Percentiles rank a stretch among this genome's conserved stretches.
phyloP scores from a whole-genome alignment of 1,139 yeast species.

The Candida dubliniensis region DNA sequence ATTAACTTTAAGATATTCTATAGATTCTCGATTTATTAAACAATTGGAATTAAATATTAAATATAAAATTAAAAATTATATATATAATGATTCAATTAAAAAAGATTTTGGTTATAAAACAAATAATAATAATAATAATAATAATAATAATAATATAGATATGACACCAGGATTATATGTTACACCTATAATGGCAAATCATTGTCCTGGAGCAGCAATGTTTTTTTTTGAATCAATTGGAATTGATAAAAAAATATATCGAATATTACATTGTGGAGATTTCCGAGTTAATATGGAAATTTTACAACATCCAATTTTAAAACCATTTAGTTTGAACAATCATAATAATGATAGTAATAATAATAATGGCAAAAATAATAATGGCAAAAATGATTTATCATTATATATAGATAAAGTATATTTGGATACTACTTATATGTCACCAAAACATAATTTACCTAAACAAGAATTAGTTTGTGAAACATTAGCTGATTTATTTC shows the following conservation, averaged over 20 bases:
- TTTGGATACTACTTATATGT: constrained; percentile 85
- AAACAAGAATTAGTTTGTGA: constrained; percentile 68
- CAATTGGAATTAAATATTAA: constrained; percentile 46
- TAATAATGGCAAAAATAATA: no score
- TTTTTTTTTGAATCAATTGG: constrained; percentile 63
- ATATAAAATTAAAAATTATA: constrained; percentile 27
- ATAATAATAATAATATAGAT: no score
- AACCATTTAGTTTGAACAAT: constrained; percentile 30
- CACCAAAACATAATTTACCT: constrained; percentile 75
- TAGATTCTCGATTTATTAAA: constrained; percentile 52
- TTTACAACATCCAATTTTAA: constrained; percentile 34
- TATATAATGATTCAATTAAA: constrained; percentile 5
- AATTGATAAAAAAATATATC: constrained; percentile 23
- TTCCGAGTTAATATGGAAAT: constrained; percentile 66
- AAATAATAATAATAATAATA: no score
- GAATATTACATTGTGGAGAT: constrained; percentile 85
- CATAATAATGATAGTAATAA: no score
- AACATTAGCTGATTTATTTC: constrained; percentile 55
- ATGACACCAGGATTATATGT: constrained; percentile 53
- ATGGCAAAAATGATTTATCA: background rate
- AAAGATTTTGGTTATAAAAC: no score
- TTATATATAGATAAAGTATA: constrained; percentile 53
- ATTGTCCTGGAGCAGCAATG: constrained; percentile 92
- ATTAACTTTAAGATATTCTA: constrained; percentile 52
- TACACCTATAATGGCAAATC: constrained; percentile 78